Percentiles rank a stretch among this genome's conserved stretches.
Conservation (phyloP, 2,329 filamentous ascomycete species). For the Cladosporium phlei region DNA sequence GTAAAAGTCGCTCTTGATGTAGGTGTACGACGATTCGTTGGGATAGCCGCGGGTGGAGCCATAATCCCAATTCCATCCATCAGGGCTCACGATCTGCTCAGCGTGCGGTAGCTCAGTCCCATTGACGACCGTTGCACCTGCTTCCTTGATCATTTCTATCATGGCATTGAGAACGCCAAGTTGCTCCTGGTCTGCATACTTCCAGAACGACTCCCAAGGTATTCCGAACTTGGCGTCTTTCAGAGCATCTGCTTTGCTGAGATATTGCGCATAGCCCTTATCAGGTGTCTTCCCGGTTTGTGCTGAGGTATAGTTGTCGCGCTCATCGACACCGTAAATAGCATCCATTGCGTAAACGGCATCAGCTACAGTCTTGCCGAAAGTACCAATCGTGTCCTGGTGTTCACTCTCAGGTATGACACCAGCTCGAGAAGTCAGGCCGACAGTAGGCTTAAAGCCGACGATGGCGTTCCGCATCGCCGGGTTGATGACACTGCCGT, state of each 20-base stretch:
- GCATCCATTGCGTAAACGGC: slow-evolving; percentile 62
- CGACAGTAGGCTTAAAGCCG: slow-evolving; percentile 72
- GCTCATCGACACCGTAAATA: slow-evolving; percentile 60
- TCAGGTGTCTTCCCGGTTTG: slow-evolving; percentile 53
- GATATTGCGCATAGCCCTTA: slow-evolving; percentile 54
- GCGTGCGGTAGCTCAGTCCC: slow-evolving; percentile 63
- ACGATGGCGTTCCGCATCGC: slow-evolving; percentile 65
- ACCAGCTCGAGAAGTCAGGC: slow-evolving; percentile 58
- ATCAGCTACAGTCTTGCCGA: slow-evolving; percentile 65
- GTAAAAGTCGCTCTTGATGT: slow-evolving; percentile 67
- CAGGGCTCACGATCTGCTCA: slow-evolving; percentile 57
- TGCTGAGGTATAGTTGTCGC: slow-evolving; percentile 62
- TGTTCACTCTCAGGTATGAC: slow-evolving; percentile 61
- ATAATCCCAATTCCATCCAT: slow-evolving; percentile 72
- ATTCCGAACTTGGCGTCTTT: slow-evolving; percentile 63
- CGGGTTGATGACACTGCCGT: slow-evolving; percentile 64
- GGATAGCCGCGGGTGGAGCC: slow-evolving; percentile 57
- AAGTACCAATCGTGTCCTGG: slow-evolving; percentile 64
- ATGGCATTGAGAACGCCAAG: slow-evolving; percentile 46
- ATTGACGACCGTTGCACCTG: slow-evolving; percentile 65
- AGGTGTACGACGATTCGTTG: slow-evolving; percentile 71
- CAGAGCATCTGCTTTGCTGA: slow-evolving; percentile 52
- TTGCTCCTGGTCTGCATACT: slow-evolving; percentile 54
- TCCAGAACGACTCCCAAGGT: slow-evolving; percentile 69
- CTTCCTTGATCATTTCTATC: slow-evolving; percentile 51